phyloP scores from a whole-genome alignment of 805 yeast species.

The Starmerella geochares region DNA sequence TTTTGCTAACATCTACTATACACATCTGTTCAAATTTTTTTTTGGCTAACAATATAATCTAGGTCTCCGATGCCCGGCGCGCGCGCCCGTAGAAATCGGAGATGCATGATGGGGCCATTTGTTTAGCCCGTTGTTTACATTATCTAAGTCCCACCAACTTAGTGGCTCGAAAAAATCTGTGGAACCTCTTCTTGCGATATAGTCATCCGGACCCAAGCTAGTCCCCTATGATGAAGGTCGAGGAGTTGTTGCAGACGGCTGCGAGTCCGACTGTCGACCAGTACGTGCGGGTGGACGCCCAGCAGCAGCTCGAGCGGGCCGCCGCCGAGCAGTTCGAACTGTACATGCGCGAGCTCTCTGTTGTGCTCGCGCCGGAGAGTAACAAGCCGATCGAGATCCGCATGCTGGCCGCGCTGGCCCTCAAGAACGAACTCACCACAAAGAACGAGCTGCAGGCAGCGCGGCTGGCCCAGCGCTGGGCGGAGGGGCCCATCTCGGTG shows the following conservation, averaged over 20 bases:
- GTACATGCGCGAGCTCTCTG: conserved; percentile 59
- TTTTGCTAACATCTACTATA: too few relatives aligned
- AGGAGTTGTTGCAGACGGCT: conserved; percentile 22
- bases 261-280: conserved; percentile 22
- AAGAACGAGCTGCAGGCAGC: conserved; percentile 55
- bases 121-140: conserved; percentile 18
- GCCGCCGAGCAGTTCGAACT: conserved; percentile 66
- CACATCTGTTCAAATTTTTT: too few relatives aligned
- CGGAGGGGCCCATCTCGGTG: conserved; percentile 31
- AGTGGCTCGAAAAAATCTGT: conserved; percentile 8
- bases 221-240: conserved; percentile 17
- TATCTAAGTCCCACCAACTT: conserved; percentile 10
- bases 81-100: too few relatives aligned
- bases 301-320: conserved; percentile 49
- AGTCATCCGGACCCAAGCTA: conserved; percentile 6
- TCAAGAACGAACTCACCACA: conserved; percentile 80
- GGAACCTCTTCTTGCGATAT: conserved; percentile 3
- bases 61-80: too few relatives aligned
- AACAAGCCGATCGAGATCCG: conserved; percentile 59
- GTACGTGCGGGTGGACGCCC: conserved; percentile 19
- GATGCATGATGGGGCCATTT: too few relatives aligned
- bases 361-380: conserved; percentile 55
- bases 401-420: conserved; percentile 77
- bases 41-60: too few relatives aligned
- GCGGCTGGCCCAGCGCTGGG: conserved; percentile 66